Evolutionary conservation across 352 stramenopile species (phyloP), one percentile per base, ranked within the genome.

Genomic region (Phytophthora sp.): DNA sequence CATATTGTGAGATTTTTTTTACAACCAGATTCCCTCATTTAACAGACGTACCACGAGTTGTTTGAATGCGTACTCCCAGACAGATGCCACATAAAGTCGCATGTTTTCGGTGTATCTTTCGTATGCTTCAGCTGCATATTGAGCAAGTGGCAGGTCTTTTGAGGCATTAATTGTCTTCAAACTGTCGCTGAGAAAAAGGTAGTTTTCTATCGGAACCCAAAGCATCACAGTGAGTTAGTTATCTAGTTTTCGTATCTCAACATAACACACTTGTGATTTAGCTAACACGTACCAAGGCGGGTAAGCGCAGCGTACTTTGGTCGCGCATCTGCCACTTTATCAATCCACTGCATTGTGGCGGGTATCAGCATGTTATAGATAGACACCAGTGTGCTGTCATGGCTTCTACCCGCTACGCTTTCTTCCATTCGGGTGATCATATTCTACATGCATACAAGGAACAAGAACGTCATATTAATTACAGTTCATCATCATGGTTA

Each of bases 31-130:
- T 45, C 16, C 12, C 12, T 7, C 7, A 7, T 33, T 44, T 42
- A 16, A 1, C n/a, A 16, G 2, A n/a, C 60, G 36, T 69, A 86
- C 78, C 65, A 68, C 79, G 3, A 91, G 61, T 42, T 79, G 69
- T 49, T 90, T 87, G 58, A 90, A 86, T 20, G 88, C 83, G 58
- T 89, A 89, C 20, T 78, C 66, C 83, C 83, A 91, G 21, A 91
- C 83, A 29, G 74, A 91, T 21, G 64, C 66, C 18, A 89, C 62
- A 55, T 91, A 91, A 15, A 60, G 58, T 36, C 79, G 62, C 11
- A 81, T 52, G 30, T 78, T 86, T 26, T 86, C 61, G 5, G 63
- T 39, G 56, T 83, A 87, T 30, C 77, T 74, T 6, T 64, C 59
- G 33, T 77, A 67, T 1, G 81, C 71, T 44, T 85, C 68, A 13